Evolutionary conservation across 306 rosid genomes (phyloP).

Genomic region (Cucumis melo): DNA sequence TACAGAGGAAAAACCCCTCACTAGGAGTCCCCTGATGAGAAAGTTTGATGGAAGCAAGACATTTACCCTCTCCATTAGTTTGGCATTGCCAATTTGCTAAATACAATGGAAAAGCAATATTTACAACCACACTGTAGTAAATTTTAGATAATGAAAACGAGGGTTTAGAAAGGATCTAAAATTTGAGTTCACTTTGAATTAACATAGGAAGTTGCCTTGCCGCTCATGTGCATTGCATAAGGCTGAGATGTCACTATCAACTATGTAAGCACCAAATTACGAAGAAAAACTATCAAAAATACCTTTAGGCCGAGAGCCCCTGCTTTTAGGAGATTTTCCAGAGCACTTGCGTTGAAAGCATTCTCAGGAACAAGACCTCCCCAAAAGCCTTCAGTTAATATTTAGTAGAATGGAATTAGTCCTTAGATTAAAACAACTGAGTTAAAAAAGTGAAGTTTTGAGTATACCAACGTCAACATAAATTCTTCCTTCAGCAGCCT

Average conservation of each 20-base stretch:
- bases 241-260: neutral
- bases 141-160: neutral
- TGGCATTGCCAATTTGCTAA: neutral
- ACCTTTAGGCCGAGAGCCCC: slow-evolving; percentile 97
- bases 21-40: neutral
- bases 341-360: slow-evolving; percentile 59
- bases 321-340: slow-evolving; percentile 66
- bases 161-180: neutral
- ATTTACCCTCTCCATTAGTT: neutral
- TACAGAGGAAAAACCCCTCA: neutral
- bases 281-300: slow-evolving; percentile 4
- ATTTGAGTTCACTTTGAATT: neutral
- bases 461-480: slow-evolving; percentile 79
- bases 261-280: neutral
- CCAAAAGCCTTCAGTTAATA: slow-evolving; percentile 63
- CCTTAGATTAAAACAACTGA: neutral
- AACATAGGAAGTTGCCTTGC: neutral
- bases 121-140: neutral
- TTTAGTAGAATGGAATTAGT: slow-evolving; percentile 9
- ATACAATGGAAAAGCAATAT: neutral
- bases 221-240: neutral
- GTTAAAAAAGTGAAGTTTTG: slow-evolving; percentile 5
- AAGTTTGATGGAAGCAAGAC: neutral
- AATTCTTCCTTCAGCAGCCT: slow-evolving; percentile 58
- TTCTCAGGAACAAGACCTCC: slow-evolving; percentile 96